These are phyloP conservation scores for Euphorbia pulcherrima DNA, from an alignment of 345 rosid species.

Conservation along the genomic window DNA sequence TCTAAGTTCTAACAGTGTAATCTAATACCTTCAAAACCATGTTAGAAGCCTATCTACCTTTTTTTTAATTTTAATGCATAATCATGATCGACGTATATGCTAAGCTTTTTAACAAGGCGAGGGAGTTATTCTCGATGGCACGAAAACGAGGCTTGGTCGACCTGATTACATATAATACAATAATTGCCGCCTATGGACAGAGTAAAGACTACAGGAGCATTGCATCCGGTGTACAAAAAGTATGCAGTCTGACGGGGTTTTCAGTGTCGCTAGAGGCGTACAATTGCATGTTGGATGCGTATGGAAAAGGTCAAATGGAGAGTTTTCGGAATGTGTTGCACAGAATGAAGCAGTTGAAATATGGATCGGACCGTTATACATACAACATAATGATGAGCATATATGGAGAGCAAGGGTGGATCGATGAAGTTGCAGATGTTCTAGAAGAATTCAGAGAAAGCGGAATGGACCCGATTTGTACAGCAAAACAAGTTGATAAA, in stretches of 20 bases:
- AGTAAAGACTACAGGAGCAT: slow-evolving; percentile 54
- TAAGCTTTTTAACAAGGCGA: slow-evolving; percentile 62
- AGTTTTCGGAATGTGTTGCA: slow-evolving; percentile 56
- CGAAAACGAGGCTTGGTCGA: slow-evolving; percentile 62
- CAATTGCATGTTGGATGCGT: slow-evolving; percentile 78
- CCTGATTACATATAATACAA: slow-evolving; percentile 74
- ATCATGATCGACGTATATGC: no score
- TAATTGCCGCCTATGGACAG: slow-evolving; percentile 72
- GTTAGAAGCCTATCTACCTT: no score
- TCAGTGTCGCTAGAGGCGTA: slow-evolving; percentile 88
- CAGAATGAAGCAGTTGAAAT: slow-evolving; percentile 59
- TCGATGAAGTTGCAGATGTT: slow-evolving; percentile 59
- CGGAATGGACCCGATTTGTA: slow-evolving; percentile 65
- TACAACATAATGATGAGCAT: slow-evolving; percentile 85
- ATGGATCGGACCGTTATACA: slow-evolving; percentile 60
- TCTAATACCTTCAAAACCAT: no score
- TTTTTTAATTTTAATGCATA: no score
- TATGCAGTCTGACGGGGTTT: slow-evolving; percentile 82
- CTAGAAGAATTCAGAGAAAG: slow-evolving; percentile 57
- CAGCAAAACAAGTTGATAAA: slow-evolving; percentile 87
- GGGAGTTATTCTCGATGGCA: slow-evolving; percentile 57
- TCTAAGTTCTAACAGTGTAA: no score
- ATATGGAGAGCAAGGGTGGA: slow-evolving; percentile 79
- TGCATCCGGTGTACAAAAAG: slow-evolving; percentile 55
- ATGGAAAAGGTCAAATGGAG: slow-evolving; percentile 79